phyloP scores from a whole-genome alignment of 495 filamentous ascomycete species.

The Xylaria nigripes region DNA sequence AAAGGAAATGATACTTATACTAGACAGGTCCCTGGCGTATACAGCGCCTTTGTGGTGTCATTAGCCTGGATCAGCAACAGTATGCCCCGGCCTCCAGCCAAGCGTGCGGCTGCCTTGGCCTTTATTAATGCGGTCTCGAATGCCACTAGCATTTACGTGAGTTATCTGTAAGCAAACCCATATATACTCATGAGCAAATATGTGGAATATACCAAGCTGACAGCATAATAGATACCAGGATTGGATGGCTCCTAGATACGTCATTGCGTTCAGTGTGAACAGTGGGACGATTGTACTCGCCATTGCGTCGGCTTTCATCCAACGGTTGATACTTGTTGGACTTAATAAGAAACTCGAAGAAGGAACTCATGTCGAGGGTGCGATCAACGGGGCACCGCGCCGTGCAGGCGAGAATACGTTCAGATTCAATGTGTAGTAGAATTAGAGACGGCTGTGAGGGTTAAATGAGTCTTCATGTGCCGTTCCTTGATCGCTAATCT shows the following conservation, averaged over 20 bases:
- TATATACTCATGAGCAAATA: neutral
- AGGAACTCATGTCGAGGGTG: constrained; percentile 40
- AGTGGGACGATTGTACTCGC: constrained; percentile 58
- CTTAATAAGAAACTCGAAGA: constrained; percentile 65
- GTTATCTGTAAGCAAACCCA: constrained; percentile 55
- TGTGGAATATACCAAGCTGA: neutral
- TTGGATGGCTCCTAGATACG: constrained; percentile 39
- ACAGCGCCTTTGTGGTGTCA: constrained; percentile 63
- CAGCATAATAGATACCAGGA: constrained; percentile 24
- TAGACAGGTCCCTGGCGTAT: constrained; percentile 42
- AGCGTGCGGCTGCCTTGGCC: constrained; percentile 73
- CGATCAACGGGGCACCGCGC: constrained; percentile 44
- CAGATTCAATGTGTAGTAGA: constrained; percentile 49
- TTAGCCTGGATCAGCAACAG: constrained; percentile 75
- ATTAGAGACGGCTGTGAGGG: neutral
- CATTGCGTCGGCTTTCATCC: constrained; percentile 53
- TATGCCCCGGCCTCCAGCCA: constrained; percentile 73
- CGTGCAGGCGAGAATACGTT: constrained; percentile 53
- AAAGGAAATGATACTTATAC: neutral
- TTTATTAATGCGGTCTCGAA: constrained; percentile 79
- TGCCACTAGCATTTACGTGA: constrained; percentile 62
- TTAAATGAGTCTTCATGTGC: neutral
- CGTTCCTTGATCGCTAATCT: too few species aligned
- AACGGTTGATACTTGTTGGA: constrained; percentile 58
- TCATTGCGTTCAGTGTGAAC: constrained; percentile 68